A percentile compares a stretch with the other conserved stretches of the same genome.
Evolutionary conservation across 139 green algal genomes (phyloP).

Genomic region (Chlamydomonas asymmetrica): DNA sequence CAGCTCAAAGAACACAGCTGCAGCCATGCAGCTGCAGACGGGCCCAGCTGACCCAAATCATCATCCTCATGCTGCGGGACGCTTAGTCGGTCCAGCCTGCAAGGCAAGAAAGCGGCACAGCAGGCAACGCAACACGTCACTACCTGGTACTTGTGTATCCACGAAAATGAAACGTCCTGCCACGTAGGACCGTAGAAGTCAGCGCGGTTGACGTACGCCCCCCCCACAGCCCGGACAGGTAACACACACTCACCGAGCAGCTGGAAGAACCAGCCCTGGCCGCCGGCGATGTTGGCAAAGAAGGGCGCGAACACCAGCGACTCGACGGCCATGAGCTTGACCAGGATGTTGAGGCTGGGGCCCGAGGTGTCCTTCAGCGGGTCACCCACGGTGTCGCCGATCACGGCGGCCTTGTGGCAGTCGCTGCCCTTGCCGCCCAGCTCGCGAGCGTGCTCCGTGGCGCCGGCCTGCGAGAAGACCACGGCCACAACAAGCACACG

Average conservation of each 20-base stretch:
- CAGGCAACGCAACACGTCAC: too few relatives aligned
- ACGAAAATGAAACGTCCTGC: too few relatives aligned
- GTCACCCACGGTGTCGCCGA: slow-evolving; percentile 98
- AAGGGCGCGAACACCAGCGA: slow-evolving; percentile 82
- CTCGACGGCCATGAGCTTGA: slow-evolving; percentile 99
- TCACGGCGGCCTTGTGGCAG: slow-evolving; percentile 96
- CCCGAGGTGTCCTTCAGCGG: slow-evolving; percentile 93
- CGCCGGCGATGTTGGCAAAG: slow-evolving; percentile 53
- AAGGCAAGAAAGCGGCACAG: too few relatives aligned
- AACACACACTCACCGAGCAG: slow-evolving; percentile 35
- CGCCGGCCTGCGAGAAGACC: slow-evolving; percentile 46
- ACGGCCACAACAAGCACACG: slow-evolving; percentile 68
- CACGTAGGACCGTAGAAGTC: too few relatives aligned
- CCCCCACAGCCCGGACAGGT: too few relatives aligned
- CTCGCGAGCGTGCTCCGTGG: slow-evolving; percentile 81
- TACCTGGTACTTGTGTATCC: too few relatives aligned
- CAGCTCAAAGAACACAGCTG: too few relatives aligned
- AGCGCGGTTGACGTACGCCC: too few relatives aligned
- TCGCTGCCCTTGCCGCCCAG: slow-evolving; percentile 96
- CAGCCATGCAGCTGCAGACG: too few relatives aligned
- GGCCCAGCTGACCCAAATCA: too few relatives aligned
- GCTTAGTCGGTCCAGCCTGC: too few relatives aligned
- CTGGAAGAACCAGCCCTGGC: slow-evolving; percentile 59
- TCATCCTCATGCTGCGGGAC: too few relatives aligned
- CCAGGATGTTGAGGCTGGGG: slow-evolving; percentile 98